phyloP scores from a whole-genome alignment of 805 yeast genomes.

The Blastobotrys muscicola region DNA sequence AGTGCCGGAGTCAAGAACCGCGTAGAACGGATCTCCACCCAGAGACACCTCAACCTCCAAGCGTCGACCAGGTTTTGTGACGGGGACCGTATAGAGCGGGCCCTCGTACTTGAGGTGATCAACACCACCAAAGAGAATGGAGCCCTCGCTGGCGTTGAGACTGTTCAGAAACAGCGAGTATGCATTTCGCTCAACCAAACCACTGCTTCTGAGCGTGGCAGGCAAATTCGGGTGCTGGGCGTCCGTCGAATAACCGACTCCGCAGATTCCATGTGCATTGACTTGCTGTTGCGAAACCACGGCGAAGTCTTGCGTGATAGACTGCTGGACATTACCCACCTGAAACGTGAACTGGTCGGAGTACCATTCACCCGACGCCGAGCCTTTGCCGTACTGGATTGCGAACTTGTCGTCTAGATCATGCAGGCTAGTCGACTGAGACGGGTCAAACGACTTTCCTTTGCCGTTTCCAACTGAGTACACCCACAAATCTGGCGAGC shows the following conservation, averaged over 20 bases:
- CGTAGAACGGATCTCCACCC: slow-evolving; percentile 4
- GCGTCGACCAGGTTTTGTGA: slow-evolving; percentile 25
- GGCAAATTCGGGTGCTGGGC: slow-evolving; percentile 50
- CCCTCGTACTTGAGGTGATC: slow-evolving; percentile 42
- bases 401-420: slow-evolving; percentile 13
- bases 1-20: slow-evolving; percentile 52
- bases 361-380: slow-evolving; percentile 43
- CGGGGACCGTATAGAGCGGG: slow-evolving; percentile 15
- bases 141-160: slow-evolving; percentile 25
- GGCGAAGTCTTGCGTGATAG: no score
- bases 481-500: slow-evolving; percentile 68
- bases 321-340: no score
- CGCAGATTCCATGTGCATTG: no score
- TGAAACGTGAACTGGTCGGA: no score
- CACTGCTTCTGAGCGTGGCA: slow-evolving; percentile 40
- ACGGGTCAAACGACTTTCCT: no score
- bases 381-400: slow-evolving; percentile 34
- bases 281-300: no score
- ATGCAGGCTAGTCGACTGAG: no score
- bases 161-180: slow-evolving; percentile 39
- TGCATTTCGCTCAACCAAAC: slow-evolving; percentile 33
- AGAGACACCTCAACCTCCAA: slow-evolving; percentile 11
- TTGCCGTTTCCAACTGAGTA: no score
- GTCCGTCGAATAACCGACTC: no score
- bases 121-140: slow-evolving; percentile 44